Percentiles rank a stretch among this genome's conserved stretches.
phyloP scores from a whole-genome alignment of 176 grass and related monocot genomes.

The Olyra latifolia region DNA sequence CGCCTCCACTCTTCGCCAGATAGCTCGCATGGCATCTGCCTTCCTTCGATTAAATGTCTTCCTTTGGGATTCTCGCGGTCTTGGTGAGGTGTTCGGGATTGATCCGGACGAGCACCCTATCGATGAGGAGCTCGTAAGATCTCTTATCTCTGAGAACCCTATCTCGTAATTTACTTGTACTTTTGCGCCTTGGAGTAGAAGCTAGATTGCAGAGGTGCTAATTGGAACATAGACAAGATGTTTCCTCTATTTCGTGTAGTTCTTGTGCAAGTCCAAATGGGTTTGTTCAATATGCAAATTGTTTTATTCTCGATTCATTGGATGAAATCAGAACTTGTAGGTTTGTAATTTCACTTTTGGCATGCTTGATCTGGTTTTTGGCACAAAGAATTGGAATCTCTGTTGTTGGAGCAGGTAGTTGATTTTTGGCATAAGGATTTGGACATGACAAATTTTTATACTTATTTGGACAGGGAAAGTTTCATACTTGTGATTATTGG shows the following conservation, averaged over 20 bases:
- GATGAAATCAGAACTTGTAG: not conserved
- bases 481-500: slow-evolving; percentile 1
- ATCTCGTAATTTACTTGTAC: not conserved
- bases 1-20: not conserved
- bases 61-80: slow-evolving; percentile 37
- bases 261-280: too few relatives aligned
- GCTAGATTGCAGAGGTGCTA: not conserved
- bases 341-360: not conserved
- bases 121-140: slow-evolving; percentile 78
- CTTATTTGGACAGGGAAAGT: not conserved
- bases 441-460: not conserved
- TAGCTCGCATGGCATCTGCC: not conserved
- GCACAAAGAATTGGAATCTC: not conserved
- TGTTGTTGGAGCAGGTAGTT: not conserved
- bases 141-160: not conserved
- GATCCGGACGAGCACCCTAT: slow-evolving; percentile 82
- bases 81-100: slow-evolving; percentile 67
- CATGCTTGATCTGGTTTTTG: not conserved
- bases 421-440: not conserved
- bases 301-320: not conserved
- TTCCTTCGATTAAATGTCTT: not conserved
- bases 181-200: not conserved
- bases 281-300: not conserved
- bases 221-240: slow-evolving; percentile 2
- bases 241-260: not conserved